phyloP scores from a whole-genome alignment of 2,329 filamentous ascomycete genomes.

The Exophiala sideris region DNA sequence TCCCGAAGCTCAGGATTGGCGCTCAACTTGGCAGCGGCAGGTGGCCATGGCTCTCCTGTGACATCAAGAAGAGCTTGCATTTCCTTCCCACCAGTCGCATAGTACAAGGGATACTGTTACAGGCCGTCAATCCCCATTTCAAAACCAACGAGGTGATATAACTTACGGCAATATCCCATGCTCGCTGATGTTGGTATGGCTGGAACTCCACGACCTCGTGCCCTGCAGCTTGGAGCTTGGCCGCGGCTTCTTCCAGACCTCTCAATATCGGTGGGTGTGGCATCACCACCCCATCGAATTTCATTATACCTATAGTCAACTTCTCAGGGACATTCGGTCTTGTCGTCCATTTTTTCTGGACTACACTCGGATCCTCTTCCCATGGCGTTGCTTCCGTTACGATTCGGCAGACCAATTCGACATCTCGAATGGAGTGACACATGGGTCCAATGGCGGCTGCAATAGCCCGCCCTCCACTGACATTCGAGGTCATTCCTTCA shows the following conservation, averaged over 20 bases:
- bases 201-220: slow-evolving; percentile 48
- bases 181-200: slow-evolving; percentile 48
- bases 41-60: slow-evolving; percentile 52
- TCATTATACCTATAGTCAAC: slow-evolving; percentile 60
- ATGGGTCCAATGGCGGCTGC: slow-evolving; percentile 53
- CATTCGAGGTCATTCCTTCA: slow-evolving; percentile 31
- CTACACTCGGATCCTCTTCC: slow-evolving; percentile 31
- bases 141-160: neutral
- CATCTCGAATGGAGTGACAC: slow-evolving; percentile 50
- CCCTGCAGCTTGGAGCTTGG: slow-evolving; percentile 43
- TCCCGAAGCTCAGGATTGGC: neutral
- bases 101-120: slow-evolving; percentile 45
- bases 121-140: neutral
- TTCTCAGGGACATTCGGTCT: slow-evolving; percentile 16
- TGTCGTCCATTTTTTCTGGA: neutral
- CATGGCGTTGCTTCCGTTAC: slow-evolving; percentile 49
- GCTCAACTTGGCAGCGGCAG: neutral
- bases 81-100: slow-evolving; percentile 57
- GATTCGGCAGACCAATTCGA: slow-evolving; percentile 46
- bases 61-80: slow-evolving; percentile 49
- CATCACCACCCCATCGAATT: slow-evolving; percentile 60
- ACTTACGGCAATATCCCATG: slow-evolving; percentile 39
- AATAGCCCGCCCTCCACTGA: slow-evolving; percentile 31
- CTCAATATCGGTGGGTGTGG: slow-evolving; percentile 62
- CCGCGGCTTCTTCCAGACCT: slow-evolving; percentile 45